These are phyloP conservation scores for Hypoxylon lienhwacheense DNA, from an alignment of 495 filamentous ascomycete species.

Conservation along the genomic window DNA sequence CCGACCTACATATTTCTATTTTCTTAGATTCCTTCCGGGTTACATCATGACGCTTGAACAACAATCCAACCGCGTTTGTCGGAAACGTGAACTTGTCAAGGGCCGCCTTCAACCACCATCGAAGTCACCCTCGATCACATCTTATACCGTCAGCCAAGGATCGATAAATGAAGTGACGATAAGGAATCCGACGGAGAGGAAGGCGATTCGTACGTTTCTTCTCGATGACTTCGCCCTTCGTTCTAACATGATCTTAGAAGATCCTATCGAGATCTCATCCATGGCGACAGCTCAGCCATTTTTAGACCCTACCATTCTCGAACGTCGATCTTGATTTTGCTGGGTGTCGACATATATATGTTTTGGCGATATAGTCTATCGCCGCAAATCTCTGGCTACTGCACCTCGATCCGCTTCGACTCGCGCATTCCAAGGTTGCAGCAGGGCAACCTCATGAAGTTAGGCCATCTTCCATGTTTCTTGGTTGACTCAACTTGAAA, in stretches of 20 bases:
- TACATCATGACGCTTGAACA: constrained; percentile 8
- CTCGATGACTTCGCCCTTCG: constrained; percentile 10
- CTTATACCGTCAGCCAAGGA: constrained; percentile 40
- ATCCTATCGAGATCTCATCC: constrained; percentile 39
- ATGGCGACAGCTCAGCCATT: constrained; percentile 44
- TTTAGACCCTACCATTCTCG: constrained; percentile 44
- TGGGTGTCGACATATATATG: too few species aligned
- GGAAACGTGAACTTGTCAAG: constrained; percentile 27
- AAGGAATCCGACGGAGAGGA: constrained; percentile 22
- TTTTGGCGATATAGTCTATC: too few species aligned
- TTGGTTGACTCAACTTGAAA: too few species aligned
- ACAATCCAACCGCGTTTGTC: constrained; percentile 4
- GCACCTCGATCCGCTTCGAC: not conserved
- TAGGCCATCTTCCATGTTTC: too few species aligned
- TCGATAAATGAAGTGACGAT: constrained; percentile 42
- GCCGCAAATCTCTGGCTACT: too few species aligned
- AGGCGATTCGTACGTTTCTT: constrained; percentile 24
- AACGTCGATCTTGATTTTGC: constrained; percentile 25
- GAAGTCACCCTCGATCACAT: constrained; percentile 26
- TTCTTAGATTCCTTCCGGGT: too few species aligned
- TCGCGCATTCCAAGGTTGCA: not conserved
- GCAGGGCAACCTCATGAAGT: not conserved
- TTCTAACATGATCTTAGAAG: constrained; percentile 21
- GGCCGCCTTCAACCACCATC: constrained; percentile 31
- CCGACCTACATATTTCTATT: too few species aligned